Evolutionary conservation across 139 green algal species (phyloP), one percentile per base, ranked within the genome.

Genomic region (Mesostigma viride): DNA sequence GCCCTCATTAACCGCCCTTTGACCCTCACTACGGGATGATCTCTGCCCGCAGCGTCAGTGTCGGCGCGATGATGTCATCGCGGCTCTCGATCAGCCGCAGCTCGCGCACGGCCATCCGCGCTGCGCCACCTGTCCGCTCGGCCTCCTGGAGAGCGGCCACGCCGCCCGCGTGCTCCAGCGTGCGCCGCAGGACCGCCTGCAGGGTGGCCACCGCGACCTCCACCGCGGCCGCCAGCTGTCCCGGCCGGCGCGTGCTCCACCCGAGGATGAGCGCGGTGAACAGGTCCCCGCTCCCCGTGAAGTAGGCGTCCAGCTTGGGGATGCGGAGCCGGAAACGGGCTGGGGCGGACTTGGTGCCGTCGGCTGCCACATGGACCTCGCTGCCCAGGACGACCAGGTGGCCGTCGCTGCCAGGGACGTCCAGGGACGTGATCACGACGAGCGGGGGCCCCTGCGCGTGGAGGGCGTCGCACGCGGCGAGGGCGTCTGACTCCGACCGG

Each of bases 271-370:
- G 58, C 0, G 65, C 65, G 31, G 65, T 65, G 30, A 72, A 58
- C n/a, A 72, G 30, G 30, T 72, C 65, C 17, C 65, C 65, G 6
- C 48, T 72, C 47, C 65, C 65, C 65, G 62, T 69, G 30, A 69
- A 69, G 47, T 69, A 69, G 31, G 36, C 47, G 27, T 27, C 30
- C 34, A 69, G 62, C 17, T 69, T 69, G 53, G 53, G 53, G 22
- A 62, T 27, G 8, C 14, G 5, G 8, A 62, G 8, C 53, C 53
- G 53, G 26, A 62, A 62, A 30, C 22, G 53, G 34, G 34, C 30
- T 61, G 28, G 4, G 35, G 27, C 5, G 34, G 5, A n/a, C 17
- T 17, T 64, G 11, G 57, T n/a, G 57, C 57, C 57, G 27, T 34
- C 11, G 14, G 14, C 17, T 17, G 57, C 27, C 17, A 64, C 14